Conservation (phyloP, 2,329 filamentous ascomycete genomes). For the Didymella keratinophila region DNA sequence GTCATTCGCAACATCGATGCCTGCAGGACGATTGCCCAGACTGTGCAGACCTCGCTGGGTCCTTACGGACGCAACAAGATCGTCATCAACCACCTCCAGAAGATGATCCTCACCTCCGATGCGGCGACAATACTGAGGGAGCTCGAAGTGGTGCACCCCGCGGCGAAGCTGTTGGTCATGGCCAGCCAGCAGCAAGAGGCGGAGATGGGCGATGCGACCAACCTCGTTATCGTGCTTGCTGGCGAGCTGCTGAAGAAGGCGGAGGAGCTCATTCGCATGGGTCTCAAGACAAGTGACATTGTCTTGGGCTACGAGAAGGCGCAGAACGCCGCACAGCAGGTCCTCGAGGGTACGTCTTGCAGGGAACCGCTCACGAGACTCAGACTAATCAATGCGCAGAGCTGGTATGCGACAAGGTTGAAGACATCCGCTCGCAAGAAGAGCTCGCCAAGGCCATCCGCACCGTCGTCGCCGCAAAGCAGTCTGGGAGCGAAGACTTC, state of each 20-base stretch:
- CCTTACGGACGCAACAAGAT: constrained; percentile 99
- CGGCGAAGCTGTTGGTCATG: constrained; percentile 97
- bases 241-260: constrained; percentile 97
- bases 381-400: constrained; percentile 57
- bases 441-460: constrained; percentile 95
- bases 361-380: neutral
- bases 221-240: constrained; percentile 93
- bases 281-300: constrained; percentile 97
- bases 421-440: constrained; percentile 78
- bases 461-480: constrained; percentile 96
- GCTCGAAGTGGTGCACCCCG: constrained; percentile 97
- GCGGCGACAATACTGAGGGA: constrained; percentile 97
- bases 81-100: constrained; percentile 99
- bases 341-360: constrained; percentile 70
- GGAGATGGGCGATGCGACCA: constrained; percentile 98
- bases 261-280: constrained; percentile 95
- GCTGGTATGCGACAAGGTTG: constrained; percentile 88
- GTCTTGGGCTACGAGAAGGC: constrained; percentile 95
- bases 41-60: constrained; percentile 94
- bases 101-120: constrained; percentile 99
- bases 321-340: constrained; percentile 83
- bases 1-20: constrained; percentile 98
- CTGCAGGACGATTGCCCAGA: constrained; percentile 93
- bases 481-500: constrained; percentile 90
- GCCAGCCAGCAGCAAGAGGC: constrained; percentile 98